phyloP scores from a whole-genome alignment of 2,329 filamentous ascomycete species.

The Pseudogymnoascus pannorum region DNA sequence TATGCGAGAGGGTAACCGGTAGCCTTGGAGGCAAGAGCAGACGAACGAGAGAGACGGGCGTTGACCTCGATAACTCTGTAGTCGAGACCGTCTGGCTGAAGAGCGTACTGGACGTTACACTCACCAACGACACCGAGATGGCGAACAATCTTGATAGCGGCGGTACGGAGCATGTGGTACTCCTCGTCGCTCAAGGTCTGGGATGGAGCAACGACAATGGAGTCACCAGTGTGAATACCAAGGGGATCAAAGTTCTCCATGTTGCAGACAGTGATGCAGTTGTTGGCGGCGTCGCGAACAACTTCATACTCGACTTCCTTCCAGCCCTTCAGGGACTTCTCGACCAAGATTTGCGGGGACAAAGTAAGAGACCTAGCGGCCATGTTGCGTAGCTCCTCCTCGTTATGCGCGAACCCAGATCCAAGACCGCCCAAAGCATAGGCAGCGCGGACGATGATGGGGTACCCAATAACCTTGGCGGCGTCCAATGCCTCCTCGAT shows the following conservation, averaged over 20 bases:
- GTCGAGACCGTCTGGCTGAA: constrained; percentile 93
- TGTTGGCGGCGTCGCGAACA: constrained; percentile 92
- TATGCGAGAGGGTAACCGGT: constrained; percentile 97
- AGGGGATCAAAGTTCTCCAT: constrained; percentile 99
- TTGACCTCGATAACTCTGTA: constrained; percentile 99
- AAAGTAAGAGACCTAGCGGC: constrained; percentile 87
- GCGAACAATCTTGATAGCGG: constrained; percentile 96
- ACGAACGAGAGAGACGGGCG: constrained; percentile 94
- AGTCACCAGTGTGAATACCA: constrained; percentile 96
- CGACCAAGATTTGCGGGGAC: constrained; percentile 91
- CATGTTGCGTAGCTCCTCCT: constrained; percentile 89
- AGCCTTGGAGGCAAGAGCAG: constrained; percentile 92
- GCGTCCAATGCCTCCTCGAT: constrained; percentile 88
- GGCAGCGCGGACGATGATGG: constrained; percentile 94
- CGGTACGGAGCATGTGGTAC: constrained; percentile 97
- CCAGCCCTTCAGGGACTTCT: constrained; percentile 99
- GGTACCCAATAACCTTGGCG: constrained; percentile 82
- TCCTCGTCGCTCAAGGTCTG: constrained; percentile 97
- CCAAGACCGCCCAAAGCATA: constrained; percentile 95
- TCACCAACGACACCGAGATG: constrained; percentile 96
- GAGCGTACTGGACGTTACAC: constrained; percentile 96
- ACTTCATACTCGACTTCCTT: constrained; percentile 99
- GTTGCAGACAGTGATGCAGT: constrained; percentile 97
- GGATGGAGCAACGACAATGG: constrained; percentile 93
- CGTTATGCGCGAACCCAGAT: constrained; percentile 90